phyloP scores from a whole-genome alignment of 305 asterid species.

The Fraxinus ornus region DNA sequence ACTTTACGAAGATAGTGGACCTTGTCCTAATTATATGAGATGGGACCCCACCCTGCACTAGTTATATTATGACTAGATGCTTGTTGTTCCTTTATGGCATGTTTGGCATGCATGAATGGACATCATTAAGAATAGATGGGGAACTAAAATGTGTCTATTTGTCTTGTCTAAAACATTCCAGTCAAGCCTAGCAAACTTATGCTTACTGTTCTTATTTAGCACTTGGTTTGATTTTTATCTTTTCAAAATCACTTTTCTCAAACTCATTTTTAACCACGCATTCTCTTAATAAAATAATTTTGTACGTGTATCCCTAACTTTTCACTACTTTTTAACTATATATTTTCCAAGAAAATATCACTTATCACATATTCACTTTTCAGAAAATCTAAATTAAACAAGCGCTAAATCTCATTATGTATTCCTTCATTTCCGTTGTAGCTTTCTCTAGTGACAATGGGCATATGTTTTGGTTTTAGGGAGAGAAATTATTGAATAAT shows the following conservation, averaged over 20 bases:
- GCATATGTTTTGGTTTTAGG: slow-evolving; percentile 39
- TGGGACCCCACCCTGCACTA: background rate
- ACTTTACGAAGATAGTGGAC: background rate
- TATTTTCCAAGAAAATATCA: background rate
- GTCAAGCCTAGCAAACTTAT: background rate
- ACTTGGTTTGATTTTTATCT: background rate
- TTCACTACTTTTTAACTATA: background rate
- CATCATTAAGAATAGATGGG: background rate
- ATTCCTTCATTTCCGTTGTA: background rate
- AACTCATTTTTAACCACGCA: background rate
- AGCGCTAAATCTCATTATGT: background rate
- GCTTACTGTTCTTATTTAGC: background rate
- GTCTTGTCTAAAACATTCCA: background rate
- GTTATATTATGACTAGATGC: background rate
- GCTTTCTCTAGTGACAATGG: background rate
- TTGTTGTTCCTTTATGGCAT: background rate
- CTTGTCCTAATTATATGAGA: background rate
- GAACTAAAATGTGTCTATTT: background rate
- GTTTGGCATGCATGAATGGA: background rate
- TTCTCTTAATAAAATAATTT: background rate
- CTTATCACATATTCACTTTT: background rate
- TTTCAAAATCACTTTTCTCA: background rate
- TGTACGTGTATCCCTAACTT: background rate
- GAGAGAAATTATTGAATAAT: slow-evolving; percentile 82
- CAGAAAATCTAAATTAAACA: background rate